A percentile compares a stretch with the other conserved stretches of the same genome.
Evolutionary conservation across 1,284 basidiomycete species (phyloP).

Genomic region (Prillingera fragicola): DNA sequence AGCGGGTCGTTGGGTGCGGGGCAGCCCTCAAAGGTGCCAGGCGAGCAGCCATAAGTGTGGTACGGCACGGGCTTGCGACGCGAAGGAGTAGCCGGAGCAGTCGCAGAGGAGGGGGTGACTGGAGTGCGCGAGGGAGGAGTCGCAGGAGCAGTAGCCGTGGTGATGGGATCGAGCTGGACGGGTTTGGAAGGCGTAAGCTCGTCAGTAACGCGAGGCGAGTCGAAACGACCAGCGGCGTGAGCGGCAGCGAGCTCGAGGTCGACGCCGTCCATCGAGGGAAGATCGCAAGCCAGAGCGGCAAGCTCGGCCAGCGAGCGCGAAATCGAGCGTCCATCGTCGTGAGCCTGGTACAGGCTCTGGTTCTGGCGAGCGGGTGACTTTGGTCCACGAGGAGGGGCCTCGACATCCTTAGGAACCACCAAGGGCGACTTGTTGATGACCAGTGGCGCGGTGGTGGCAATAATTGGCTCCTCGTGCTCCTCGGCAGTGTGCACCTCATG

Average conservation of each 20-base stretch:
- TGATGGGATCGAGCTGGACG: background rate
- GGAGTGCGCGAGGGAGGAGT: background rate
- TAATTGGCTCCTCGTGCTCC: background rate
- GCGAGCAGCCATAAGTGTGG: too few species aligned
- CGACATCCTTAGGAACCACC: background rate
- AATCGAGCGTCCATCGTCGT: constrained; percentile 18
- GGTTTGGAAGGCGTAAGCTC: too few species aligned
- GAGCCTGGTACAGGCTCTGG: constrained; percentile 8
- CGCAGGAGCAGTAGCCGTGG: background rate
- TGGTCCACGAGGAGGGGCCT: background rate
- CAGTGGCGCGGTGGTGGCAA: background rate
- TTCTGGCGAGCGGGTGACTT: constrained; percentile 8
- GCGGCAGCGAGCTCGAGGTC: constrained; percentile 8
- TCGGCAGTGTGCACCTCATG: background rate
- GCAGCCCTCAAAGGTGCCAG: too few species aligned
- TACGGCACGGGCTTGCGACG: too few species aligned
- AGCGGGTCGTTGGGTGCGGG: constrained; percentile 4
- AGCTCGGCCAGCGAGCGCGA: constrained; percentile 19
- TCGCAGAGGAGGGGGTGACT: too few species aligned
- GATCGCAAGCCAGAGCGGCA: constrained; percentile 15
- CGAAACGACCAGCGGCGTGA: background rate
- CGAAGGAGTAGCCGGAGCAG: too few species aligned
- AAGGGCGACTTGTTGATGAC: background rate
- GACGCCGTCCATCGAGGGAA: constrained; percentile 9
- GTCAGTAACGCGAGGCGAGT: constrained; percentile 1